These are phyloP conservation scores for Neodidymelliopsis sp. DNA, from an alignment of 2,329 filamentous ascomycete genomes.

Conservation along the genomic window DNA sequence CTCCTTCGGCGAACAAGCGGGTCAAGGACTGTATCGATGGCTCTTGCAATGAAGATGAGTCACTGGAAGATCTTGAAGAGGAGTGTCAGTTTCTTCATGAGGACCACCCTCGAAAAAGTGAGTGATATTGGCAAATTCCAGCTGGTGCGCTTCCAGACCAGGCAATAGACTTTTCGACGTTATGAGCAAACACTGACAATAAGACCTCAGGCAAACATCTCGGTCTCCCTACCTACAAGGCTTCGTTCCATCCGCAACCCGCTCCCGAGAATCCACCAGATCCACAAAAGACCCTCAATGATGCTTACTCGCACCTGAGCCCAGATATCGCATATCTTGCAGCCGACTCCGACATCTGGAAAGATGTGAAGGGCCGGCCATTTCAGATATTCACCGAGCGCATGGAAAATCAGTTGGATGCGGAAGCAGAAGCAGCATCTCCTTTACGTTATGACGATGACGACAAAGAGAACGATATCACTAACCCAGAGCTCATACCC, in stretches of 20 bases:
- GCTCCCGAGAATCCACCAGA: not conserved
- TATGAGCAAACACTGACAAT: too few species aligned
- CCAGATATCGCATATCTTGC: not conserved
- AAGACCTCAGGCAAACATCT: too few species aligned
- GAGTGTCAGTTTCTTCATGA: not conserved
- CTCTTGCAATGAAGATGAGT: too few species aligned
- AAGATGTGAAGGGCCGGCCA: conserved; percentile 12
- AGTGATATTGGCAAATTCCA: too few species aligned
- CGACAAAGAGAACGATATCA: conserved; percentile 30
- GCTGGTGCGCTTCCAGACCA: too few species aligned
- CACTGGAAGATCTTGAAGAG: not conserved
- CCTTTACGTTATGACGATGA: conserved; percentile 30
- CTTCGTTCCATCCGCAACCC: not conserved
- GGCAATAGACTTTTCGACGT: too few species aligned
- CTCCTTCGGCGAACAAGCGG: conserved; percentile 6
- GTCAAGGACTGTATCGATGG: not conserved
- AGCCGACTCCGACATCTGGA: conserved; percentile 13
- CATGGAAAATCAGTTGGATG: conserved; percentile 27
- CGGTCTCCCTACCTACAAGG: too few species aligned
- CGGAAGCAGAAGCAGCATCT: conserved; percentile 25
- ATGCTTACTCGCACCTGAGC: not conserved
- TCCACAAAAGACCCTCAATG: not conserved
- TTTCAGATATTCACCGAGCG: conserved; percentile 28
- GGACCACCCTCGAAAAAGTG: not conserved
- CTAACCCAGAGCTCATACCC: conserved; percentile 8